These are phyloP conservation scores for Fraxinus platypoda DNA, from an alignment of 305 asterid species.

Conservation along the genomic window DNA sequence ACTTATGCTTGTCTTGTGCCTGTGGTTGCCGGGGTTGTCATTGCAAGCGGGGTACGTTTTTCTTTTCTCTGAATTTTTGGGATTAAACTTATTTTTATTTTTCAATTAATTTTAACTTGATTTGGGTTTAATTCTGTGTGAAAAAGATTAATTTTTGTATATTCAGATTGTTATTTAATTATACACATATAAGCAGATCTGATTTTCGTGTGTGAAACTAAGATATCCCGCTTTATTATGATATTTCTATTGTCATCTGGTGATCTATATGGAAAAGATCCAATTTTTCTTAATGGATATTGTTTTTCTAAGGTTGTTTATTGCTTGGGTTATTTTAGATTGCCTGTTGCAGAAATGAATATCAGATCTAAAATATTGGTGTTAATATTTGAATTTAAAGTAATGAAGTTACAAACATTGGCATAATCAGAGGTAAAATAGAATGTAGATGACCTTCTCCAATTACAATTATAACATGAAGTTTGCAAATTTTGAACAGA, in stretches of 20 bases:
- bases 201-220: background rate
- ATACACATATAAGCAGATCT: background rate
- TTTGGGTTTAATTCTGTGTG: slow-evolving; percentile 1
- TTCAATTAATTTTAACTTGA: background rate
- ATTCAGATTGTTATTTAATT: background rate
- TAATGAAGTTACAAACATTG: background rate
- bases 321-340: slow-evolving; percentile 4
- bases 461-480: background rate
- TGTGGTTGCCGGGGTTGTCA: slow-evolving; percentile 88
- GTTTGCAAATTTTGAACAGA: background rate
- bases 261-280: slow-evolving; percentile 22
- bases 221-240: background rate
- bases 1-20: slow-evolving; percentile 87
- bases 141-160: slow-evolving; percentile 2
- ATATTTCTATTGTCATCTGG: slow-evolving; percentile 4
- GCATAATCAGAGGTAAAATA: background rate
- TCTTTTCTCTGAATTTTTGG: background rate
- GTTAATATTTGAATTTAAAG: slow-evolving; percentile 3
- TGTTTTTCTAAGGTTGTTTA: background rate
- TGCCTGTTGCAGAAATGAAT: slow-evolving; percentile 13
- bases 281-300: slow-evolving; percentile 8
- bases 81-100: background rate
- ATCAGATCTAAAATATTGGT: slow-evolving; percentile 30
- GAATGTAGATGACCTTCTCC: background rate
- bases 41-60: slow-evolving; percentile 90